A percentile compares a stretch with the other conserved stretches of the same genome.
Evolutionary conservation across 2,329 filamentous ascomycete species (phyloP).

Genomic region (Fusarium protoensiforme): DNA sequence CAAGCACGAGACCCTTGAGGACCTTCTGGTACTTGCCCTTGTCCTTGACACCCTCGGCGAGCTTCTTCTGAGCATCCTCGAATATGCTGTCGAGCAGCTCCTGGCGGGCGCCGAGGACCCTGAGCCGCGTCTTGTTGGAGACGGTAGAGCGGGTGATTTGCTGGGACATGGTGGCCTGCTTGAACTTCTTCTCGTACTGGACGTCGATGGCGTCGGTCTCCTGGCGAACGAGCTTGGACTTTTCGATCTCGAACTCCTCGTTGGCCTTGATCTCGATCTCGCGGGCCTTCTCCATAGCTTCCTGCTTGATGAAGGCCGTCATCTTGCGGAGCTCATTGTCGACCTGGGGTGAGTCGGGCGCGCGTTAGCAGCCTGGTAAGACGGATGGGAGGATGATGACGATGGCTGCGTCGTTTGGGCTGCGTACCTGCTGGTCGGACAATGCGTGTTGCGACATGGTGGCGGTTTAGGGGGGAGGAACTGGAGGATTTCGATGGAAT

Average conservation of each 20-base stretch:
- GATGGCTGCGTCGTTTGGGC: slow-evolving; percentile 33
- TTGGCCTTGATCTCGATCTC: slow-evolving; percentile 99
- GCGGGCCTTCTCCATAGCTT: slow-evolving; percentile 94
- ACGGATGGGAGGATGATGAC: slow-evolving; percentile 24
- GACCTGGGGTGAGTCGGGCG: slow-evolving; percentile 70
- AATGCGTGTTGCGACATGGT: slow-evolving; percentile 96
- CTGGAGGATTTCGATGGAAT: slow-evolving; percentile 17
- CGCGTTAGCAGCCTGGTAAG: slow-evolving; percentile 27
- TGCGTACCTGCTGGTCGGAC: slow-evolving; percentile 92
- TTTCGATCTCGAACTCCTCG: slow-evolving; percentile 99
- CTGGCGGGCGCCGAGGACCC: slow-evolving; percentile 87
- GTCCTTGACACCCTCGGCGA: slow-evolving; percentile 73
- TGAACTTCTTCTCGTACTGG: slow-evolving; percentile 98
- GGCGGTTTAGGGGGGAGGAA: slow-evolving; percentile 43
- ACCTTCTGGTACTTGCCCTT: slow-evolving; percentile 79
- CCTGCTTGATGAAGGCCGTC: slow-evolving; percentile 99
- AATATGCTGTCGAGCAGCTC: slow-evolving; percentile 92
- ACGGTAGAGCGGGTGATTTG: slow-evolving; percentile 98
- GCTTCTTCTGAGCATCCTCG: slow-evolving; percentile 78
- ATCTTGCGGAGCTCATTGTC: slow-evolving; percentile 99
- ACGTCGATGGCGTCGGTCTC: slow-evolving; percentile 93
- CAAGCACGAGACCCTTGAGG: slow-evolving; percentile 84
- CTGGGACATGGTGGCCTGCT: slow-evolving; percentile 97
- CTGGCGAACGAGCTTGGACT: slow-evolving; percentile 96
- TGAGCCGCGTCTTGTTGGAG: slow-evolving; percentile 94